Evolutionary conservation across 768 basidiomycete species (phyloP).

Genomic region (Tephrocybe sp.): DNA sequence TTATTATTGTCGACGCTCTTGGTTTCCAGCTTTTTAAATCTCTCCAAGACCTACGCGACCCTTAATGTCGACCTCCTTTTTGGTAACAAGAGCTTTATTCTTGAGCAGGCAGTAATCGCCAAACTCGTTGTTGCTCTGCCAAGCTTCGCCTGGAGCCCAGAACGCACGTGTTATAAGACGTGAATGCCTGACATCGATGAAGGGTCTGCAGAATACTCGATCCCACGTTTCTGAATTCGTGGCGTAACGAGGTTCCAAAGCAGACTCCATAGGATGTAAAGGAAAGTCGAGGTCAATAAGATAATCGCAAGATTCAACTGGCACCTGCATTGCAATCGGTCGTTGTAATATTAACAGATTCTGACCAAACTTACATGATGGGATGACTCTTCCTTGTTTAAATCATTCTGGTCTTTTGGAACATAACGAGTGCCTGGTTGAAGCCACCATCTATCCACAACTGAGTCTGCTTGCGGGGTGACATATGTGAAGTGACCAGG

Average conservation of each 20-base stretch:
- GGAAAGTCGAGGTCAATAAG: conserved; percentile 91
- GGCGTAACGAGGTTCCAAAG: conserved; percentile 79
- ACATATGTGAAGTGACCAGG: conserved; percentile 74
- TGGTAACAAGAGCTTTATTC: conserved; percentile 43
- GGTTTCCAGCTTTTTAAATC: conserved; percentile 3
- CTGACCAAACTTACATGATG: conserved; percentile 60
- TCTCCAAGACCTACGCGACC: conserved; percentile 13
- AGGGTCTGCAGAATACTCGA: conserved; percentile 72
- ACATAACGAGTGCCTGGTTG: conserved; percentile 60
- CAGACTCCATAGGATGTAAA: conserved; percentile 48
- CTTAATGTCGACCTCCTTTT: conserved; percentile 31
- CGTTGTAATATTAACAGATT: conserved; percentile 3
- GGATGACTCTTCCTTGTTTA: conserved; percentile 75
- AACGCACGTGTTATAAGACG: conserved; percentile 69
- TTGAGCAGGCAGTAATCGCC: conserved; percentile 91
- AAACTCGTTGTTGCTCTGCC: conserved; percentile 70
- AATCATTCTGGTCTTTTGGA: conserved; percentile 76
- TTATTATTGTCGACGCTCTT: neutral
- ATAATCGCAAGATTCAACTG: conserved; percentile 77
- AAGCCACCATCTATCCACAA: conserved; percentile 41
- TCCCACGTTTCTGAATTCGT: conserved; percentile 71
- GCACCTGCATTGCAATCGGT: conserved; percentile 45
- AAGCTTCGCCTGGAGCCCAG: conserved; percentile 72
- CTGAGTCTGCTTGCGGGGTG: conserved; percentile 18
- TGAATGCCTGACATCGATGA: conserved; percentile 81